phyloP scores from a whole-genome alignment of 2,329 filamentous ascomycete species.

The Coniochaeta sp. region DNA sequence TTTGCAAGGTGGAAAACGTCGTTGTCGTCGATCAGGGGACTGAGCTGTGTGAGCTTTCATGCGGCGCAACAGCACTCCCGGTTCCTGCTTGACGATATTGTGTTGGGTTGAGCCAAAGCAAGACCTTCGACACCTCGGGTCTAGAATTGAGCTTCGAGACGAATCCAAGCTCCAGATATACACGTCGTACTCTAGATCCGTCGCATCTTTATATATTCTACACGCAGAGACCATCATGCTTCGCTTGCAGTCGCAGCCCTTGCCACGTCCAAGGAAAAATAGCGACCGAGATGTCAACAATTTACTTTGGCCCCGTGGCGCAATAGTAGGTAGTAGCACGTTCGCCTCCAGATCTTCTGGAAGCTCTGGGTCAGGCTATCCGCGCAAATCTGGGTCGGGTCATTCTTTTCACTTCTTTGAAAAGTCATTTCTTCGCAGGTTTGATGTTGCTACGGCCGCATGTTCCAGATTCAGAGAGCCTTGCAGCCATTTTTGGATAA shows the following conservation, averaged over 20 bases:
- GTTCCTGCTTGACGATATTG: not conserved
- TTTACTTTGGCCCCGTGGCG: not conserved
- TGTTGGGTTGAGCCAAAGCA: not conserved
- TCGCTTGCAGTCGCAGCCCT: not conserved
- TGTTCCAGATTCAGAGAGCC: no score
- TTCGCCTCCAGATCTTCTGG: no score
- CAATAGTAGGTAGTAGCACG: not conserved
- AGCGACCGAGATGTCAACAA: not conserved
- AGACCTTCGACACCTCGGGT: not conserved
- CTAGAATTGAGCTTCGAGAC: not conserved
- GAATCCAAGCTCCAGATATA: not conserved
- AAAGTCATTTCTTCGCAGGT: no score
- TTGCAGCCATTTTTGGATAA: no score
- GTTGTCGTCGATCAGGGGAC: not conserved
- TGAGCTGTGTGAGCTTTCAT: not conserved
- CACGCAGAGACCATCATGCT: not conserved
- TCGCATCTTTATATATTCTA: not conserved
- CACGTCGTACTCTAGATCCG: not conserved
- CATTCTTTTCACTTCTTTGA: no score
- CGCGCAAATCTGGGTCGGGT: no score
- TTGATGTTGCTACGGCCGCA: no score
- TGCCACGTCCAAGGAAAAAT: not conserved
- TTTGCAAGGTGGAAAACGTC: not conserved
- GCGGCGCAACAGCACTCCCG: not conserved
- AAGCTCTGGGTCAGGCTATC: no score